These are phyloP conservation scores for Brettanomyces custersianus DNA, from an alignment of 805 yeast species.

Conservation along the genomic window DNA sequence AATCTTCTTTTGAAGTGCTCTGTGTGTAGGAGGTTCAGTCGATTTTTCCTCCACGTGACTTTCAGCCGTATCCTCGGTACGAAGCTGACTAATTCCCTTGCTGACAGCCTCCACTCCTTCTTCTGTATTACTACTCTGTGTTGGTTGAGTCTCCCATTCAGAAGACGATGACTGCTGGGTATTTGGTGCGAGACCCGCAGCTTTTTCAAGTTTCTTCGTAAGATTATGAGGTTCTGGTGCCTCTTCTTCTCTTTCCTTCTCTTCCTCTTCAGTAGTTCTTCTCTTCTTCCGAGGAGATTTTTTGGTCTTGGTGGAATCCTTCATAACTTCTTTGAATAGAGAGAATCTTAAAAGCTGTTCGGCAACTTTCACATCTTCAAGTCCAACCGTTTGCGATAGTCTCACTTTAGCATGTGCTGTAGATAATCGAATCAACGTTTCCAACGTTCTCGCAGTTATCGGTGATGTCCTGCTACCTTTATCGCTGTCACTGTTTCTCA, in stretches of 20 bases:
- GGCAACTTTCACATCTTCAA: conserved; percentile 77
- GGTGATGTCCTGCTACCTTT: conserved; percentile 77
- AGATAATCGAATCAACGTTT: conserved; percentile 86
- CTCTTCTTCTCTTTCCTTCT: conserved; percentile 9
- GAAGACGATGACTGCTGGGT: not conserved
- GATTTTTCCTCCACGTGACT: conserved; percentile 6
- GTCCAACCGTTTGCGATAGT: conserved; percentile 63
- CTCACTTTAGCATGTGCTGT: conserved; percentile 98
- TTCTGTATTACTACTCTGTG: not conserved
- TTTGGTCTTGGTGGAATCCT: conserved; percentile 26
- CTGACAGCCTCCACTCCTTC: not conserved
- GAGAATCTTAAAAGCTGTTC: conserved; percentile 80
- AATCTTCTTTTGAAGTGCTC: not conserved
- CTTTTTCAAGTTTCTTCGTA: not conserved
- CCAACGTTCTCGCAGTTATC: conserved; percentile 96
- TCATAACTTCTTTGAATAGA: conserved; percentile 57
- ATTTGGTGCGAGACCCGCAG: not conserved
- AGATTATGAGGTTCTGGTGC: not conserved
- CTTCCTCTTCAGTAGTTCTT: conserved; percentile 25
- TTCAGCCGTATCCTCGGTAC: conserved; percentile 7
- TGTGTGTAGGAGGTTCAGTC: conserved; percentile 6
- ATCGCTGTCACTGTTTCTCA: conserved; percentile 65
- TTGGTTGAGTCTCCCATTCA: not conserved
- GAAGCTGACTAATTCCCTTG: not conserved
- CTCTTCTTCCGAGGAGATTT: conserved; percentile 27